A percentile compares a stretch with the other conserved stretches of the same genome.
Conservation (phyloP, 768 basidiomycete species). For the Rhizopogon vesiculosus region DNA sequence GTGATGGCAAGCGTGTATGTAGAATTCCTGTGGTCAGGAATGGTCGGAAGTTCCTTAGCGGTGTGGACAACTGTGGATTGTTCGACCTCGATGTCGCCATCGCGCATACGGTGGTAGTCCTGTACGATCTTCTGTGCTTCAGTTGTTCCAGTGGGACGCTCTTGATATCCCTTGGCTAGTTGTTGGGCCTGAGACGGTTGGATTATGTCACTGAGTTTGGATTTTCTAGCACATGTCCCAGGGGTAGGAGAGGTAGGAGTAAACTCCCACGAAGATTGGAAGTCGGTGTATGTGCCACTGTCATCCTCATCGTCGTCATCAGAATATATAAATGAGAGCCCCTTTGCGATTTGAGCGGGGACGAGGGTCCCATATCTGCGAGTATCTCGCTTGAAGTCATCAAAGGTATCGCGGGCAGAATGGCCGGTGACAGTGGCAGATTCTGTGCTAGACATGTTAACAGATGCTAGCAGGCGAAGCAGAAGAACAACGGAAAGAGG, state of each 20-base stretch:
- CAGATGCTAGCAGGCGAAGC: too few species aligned
- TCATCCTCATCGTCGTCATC: slow-evolving; percentile 7
- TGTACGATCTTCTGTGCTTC: slow-evolving; percentile 17
- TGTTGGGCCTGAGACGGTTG: slow-evolving; percentile 1
- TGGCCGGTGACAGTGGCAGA: background rate
- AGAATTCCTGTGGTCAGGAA: slow-evolving; percentile 21
- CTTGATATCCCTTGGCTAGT: background rate
- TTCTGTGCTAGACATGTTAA: background rate
- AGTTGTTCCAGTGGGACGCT: slow-evolving; percentile 5
- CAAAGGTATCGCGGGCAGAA: background rate
- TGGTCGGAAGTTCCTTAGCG: slow-evolving; percentile 12
- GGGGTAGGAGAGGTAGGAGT: background rate
- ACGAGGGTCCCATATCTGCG: slow-evolving; percentile 24
- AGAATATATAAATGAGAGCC: slow-evolving; percentile 1
- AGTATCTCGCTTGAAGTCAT: slow-evolving; percentile 11
- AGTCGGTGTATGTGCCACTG: slow-evolving; percentile 3
- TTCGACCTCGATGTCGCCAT: slow-evolving; percentile 1
- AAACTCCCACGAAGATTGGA: slow-evolving; percentile 9
- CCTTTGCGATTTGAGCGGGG: slow-evolving; percentile 6
- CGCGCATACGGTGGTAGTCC: background rate
- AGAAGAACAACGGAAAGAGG: background rate
- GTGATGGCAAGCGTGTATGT: slow-evolving; percentile 18
- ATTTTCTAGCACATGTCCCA: too few species aligned
- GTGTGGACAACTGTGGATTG: background rate
- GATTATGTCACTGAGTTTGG: background rate